Evolutionary conservation across 345 rosid species (phyloP), one percentile per base, ranked within the genome.

Genomic region (Lumnitzera littorea): DNA sequence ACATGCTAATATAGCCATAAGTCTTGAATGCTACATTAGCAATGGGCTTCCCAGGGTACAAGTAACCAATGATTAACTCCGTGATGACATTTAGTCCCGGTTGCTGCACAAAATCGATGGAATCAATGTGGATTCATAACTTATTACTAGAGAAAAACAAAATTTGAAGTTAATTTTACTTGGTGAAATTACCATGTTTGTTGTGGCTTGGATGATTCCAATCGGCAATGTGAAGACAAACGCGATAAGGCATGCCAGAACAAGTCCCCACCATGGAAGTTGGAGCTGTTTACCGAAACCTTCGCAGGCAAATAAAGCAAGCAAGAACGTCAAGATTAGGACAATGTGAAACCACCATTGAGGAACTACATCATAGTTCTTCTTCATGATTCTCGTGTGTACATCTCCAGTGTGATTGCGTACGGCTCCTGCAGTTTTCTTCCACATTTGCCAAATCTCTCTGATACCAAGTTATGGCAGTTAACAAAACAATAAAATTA

Each of bases 1-100:
- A 0, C 81, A 73, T 74, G 66, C 84, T 84, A 43, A 75, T 73
- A 13, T 71, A 73, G 48, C 82, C 82, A 25, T 76, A 81, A 2
- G 78, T 65, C 70, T 81, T 81, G 75, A 81, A 84, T 14, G 69
- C 43, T 17, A 77, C 73, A 7, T 79, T 81, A 0, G 86, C 84
- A 51, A 76, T 25, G 10, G 69, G 70, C 49, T 59, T 59, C 11
- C 70, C 70, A 1, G 70, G 64, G 24, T 67, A 67, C 12, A 60
- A 13, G 51, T 58, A 60, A 15, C 70, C 70, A 27, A 67, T 67
- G 12, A 60, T 53, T 47, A 58, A 31, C 64, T 60, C 60, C 1
- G 64, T 48, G 29, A 67, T 53, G 47, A 60, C 54, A 23, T 55
- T 53, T 46, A 67, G 36, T 2, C 64, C 70, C n/a, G 36, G 23